A percentile compares a stretch with the other conserved stretches of the same genome.
phyloP scores from a whole-genome alignment of 1,284 basidiomycete species.

The Mycena citricolor region DNA sequence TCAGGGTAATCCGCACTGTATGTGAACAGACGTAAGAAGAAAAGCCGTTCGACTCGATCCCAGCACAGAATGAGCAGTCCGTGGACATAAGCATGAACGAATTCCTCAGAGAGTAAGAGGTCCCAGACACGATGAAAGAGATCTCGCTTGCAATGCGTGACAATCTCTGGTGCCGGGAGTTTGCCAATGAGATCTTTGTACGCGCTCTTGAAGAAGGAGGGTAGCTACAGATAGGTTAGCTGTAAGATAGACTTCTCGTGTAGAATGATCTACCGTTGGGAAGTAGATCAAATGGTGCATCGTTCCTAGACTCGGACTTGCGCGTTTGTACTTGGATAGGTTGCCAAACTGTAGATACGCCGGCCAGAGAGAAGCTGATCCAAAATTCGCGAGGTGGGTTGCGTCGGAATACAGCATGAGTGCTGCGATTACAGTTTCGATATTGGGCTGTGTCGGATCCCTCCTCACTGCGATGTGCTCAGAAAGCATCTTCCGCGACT shows the following conservation, averaged over 20 bases:
- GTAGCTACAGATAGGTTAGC: too few species aligned
- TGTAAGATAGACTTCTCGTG: too few species aligned
- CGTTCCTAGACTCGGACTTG: conserved; percentile 20
- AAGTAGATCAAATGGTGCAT: conserved; percentile 36
- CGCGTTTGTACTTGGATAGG: conserved; percentile 28
- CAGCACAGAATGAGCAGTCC: conserved; percentile 30
- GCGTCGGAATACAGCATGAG: conserved; percentile 35
- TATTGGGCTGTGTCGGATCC: not conserved
- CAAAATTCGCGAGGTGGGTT: conserved; percentile 33
- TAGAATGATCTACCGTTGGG: conserved; percentile 33
- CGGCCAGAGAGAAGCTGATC: conserved; percentile 32
- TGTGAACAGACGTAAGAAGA: conserved; percentile 32
- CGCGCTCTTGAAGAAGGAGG: conserved; percentile 25
- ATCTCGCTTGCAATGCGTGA: conserved; percentile 31
- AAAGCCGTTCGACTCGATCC: conserved; percentile 27
- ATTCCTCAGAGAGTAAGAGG: conserved; percentile 28
- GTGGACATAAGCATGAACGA: conserved; percentile 32
- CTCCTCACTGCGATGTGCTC: not conserved
- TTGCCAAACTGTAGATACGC: conserved; percentile 33
- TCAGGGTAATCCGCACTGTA: conserved; percentile 38
- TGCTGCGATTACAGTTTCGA: conserved; percentile 25
- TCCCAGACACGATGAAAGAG: conserved; percentile 34
- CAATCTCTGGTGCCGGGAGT: conserved; percentile 18
- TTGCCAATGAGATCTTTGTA: conserved; percentile 21
- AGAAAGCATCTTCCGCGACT: not conserved